Percentiles rank a stretch among this genome's conserved stretches.
phyloP scores from a whole-genome alignment of 2,329 filamentous ascomycete species.

The Aspergillus novofumigatus region DNA sequence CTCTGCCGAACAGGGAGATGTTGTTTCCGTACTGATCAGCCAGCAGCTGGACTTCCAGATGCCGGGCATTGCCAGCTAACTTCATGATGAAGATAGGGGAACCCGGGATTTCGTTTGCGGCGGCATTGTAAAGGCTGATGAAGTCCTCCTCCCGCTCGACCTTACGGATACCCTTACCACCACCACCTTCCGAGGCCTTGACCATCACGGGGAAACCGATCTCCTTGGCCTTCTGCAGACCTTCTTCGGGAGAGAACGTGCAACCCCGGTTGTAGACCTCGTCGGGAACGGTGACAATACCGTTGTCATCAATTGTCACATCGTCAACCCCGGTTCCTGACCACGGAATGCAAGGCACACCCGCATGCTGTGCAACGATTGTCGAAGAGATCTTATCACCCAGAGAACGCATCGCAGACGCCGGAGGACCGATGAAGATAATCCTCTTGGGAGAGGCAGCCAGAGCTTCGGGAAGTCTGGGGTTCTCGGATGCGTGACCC shows the following conservation, averaged over 20 bases:
- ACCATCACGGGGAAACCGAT: conserved; percentile 99
- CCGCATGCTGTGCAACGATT: conserved; percentile 95
- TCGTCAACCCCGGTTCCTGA: conserved; percentile 86
- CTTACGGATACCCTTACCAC: conserved; percentile 98
- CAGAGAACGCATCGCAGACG: conserved; percentile 96
- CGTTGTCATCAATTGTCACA: conserved; percentile 72
- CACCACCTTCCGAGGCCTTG: conserved; percentile 98
- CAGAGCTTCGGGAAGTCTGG: conserved; percentile 91
- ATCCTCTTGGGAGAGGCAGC: conserved; percentile 98
- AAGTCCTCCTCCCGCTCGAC: conserved; percentile 83
- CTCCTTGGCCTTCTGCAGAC: conserved; percentile 75
- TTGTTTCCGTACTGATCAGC: conserved; percentile 99
- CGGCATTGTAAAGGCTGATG: conserved; percentile 83
- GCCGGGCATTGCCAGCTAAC: conserved; percentile 89
- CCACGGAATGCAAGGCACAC: conserved; percentile 98
- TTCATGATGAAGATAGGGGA: conserved; percentile 99
- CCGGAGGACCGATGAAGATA: conserved; percentile 96
- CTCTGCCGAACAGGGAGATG: conserved; percentile 96
- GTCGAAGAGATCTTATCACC: conserved; percentile 99
- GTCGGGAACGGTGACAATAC: conserved; percentile 88
- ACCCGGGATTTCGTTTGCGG: conserved; percentile 93
- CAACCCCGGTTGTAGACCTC: conserved; percentile 86
- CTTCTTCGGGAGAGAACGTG: conserved; percentile 84
- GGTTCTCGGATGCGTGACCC: conserved; percentile 98
- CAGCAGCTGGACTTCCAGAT: conserved; percentile 94